Evolutionary conservation across 2,329 filamentous ascomycete genomes (phyloP), one percentile per base, ranked within the genome.

Genomic region (Aureobasidium sp.): DNA sequence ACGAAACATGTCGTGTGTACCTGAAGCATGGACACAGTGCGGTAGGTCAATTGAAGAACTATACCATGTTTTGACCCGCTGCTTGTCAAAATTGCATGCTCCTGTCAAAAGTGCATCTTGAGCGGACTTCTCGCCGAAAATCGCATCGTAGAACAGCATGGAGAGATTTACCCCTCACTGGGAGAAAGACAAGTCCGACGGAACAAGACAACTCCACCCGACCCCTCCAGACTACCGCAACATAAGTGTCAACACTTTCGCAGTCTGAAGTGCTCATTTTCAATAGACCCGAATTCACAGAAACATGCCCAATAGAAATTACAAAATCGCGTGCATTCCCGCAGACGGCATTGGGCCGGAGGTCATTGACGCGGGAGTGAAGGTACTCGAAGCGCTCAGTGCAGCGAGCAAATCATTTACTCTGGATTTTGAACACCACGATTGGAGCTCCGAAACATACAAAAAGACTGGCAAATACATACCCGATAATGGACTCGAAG

Each of bases 341-440:
- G 91, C 88, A 10, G 90, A 93, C 72, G 90, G 90, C 63, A 92
- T 93, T 67, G 90, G 91, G 2, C 85, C 85, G 1, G 91, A 93
- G 75, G 90, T 93, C 15, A 87, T 91, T 75, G 80, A 84, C 38
- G 88, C 88, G 1, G 89, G 88, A 2, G 86, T 92, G 11, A 80
- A 84, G 48, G 91, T 90, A 0, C 77, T 93, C 59, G 82, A 88
- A 68, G 82, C 83, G 18, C 75, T 91, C 1, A 79, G 82, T 6
- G 73, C 81, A 40, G 70, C 70, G 4, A 79, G 84, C 1, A 81
- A 85, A 45, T 84, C 85, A 0, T 93, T 93, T 75, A 72, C 79
- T 18, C 79, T 93, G 0, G 78, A 87, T 15, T 92, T 92, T 72
- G 84, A 83, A 48, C 79, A 89, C 69, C 90, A 87, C 71, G 88